Conservation (phyloP, 495 filamentous ascomycete genomes). For the Penicillium bialowiezense region DNA sequence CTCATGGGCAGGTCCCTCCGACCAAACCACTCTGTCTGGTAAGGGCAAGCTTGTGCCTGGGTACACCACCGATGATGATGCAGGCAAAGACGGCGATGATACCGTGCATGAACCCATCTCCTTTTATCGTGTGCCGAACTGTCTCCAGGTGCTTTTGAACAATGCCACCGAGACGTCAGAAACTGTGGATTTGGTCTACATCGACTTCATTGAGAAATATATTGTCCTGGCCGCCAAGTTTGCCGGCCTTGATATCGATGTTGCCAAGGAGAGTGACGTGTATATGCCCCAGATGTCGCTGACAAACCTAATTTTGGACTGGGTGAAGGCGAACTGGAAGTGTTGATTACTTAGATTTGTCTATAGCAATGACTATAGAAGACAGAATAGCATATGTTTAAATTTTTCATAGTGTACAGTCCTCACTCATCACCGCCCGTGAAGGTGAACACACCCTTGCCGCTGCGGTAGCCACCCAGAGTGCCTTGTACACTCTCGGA, state of each 20-base stretch:
- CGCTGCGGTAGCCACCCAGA: slow-evolving; percentile 72
- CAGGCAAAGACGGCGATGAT: slow-evolving; percentile 85
- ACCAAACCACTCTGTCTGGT: slow-evolving; percentile 27
- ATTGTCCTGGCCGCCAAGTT: slow-evolving; percentile 70
- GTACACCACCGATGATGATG: slow-evolving; percentile 87
- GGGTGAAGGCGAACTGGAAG: slow-evolving; percentile 79
- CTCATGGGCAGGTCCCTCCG: neutral
- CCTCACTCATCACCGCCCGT: slow-evolving; percentile 40
- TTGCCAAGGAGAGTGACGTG: slow-evolving; percentile 51
- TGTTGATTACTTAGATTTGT: slow-evolving; percentile 22
- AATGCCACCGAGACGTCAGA: slow-evolving; percentile 46
- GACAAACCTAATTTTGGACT: slow-evolving; percentile 70
- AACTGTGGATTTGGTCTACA: slow-evolving; percentile 81
- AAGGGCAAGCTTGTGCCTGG: slow-evolving; percentile 55
- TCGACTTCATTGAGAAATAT: slow-evolving; percentile 85
- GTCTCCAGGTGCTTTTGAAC: slow-evolving; percentile 66
- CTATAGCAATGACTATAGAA: neutral
- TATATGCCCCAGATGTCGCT: slow-evolving; percentile 68
- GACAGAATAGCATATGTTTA: too few relatives aligned
- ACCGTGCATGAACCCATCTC: slow-evolving; percentile 72
- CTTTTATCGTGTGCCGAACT: slow-evolving; percentile 79
- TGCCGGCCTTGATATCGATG: slow-evolving; percentile 56
- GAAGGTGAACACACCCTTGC: slow-evolving; percentile 90
- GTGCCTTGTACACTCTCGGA: slow-evolving; percentile 69
- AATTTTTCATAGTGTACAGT: neutral